Percentiles rank a stretch among this genome's conserved stretches.
Evolutionary conservation across 306 rosid species (phyloP).

Genomic region (Glycine tomentella): DNA sequence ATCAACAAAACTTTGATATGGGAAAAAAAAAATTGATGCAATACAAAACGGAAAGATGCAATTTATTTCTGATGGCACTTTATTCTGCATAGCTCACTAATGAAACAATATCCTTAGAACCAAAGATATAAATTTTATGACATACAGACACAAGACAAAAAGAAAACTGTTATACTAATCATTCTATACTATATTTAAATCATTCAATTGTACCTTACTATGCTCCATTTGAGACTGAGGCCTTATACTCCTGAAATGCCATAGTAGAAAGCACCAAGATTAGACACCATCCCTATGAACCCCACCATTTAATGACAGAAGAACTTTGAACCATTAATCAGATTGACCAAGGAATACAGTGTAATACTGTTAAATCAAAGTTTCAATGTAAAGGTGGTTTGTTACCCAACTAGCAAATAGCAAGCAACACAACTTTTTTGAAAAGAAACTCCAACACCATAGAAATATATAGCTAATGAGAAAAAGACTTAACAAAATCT

Average conservation of each 20-base stretch:
- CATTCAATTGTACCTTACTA: constrained; percentile 63
- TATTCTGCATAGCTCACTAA: constrained; percentile 22
- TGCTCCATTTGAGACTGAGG: constrained; percentile 52
- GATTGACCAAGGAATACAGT: constrained; percentile 12
- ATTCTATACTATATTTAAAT: constrained; percentile 25
- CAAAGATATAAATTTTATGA: background rate
- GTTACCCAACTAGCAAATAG: background rate
- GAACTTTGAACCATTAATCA: constrained; percentile 25
- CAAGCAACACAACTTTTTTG: background rate
- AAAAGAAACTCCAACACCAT: background rate
- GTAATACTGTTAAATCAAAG: constrained; percentile 18
- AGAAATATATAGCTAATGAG: background rate
- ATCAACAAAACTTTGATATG: background rate
- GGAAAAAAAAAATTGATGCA: background rate
- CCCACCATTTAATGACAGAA: constrained; percentile 23
- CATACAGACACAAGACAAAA: background rate
- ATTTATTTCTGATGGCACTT: constrained; percentile 25
- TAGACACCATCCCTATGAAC: constrained; percentile 36
- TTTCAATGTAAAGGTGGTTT: background rate
- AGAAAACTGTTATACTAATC: background rate
- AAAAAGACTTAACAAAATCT: constrained; percentile 17
- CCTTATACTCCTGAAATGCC: constrained; percentile 75
- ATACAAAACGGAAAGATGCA: background rate
- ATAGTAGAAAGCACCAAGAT: constrained; percentile 40
- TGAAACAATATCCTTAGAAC: constrained; percentile 18